Percentiles rank a stretch among this genome's conserved stretches.
These are phyloP conservation scores for Solanum hybrid DNA, from an alignment of 305 asterid species.

Conservation along the genomic window DNA sequence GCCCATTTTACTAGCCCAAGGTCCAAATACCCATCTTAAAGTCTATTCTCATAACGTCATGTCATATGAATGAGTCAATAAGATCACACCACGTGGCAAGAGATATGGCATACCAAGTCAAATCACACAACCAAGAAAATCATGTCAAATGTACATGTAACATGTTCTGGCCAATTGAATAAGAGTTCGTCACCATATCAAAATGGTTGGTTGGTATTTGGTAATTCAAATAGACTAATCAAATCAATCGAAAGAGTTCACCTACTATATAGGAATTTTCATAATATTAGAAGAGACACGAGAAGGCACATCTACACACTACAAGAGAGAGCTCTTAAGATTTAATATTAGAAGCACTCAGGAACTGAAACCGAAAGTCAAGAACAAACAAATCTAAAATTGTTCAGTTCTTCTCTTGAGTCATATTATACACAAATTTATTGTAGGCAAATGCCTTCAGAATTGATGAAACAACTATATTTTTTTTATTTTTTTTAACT, in stretches of 20 bases:
- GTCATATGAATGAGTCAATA: neutral
- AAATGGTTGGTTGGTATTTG: too few relatives aligned
- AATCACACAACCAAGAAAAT: too few relatives aligned
- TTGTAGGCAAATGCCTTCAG: neutral
- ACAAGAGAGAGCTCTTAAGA: neutral
- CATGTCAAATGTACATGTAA: too few relatives aligned
- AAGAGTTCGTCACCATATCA: accelerated
- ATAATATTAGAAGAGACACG: neutral
- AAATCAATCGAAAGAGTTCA: neutral
- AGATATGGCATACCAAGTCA: neutral
- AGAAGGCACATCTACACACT: neutral
- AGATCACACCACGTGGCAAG: neutral
- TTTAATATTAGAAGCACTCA: neutral
- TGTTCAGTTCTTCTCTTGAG: neutral
- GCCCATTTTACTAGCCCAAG: neutral
- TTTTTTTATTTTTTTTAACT: neutral
- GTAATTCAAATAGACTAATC: too few relatives aligned
- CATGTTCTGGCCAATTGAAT: too few relatives aligned
- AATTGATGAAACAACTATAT: neutral
- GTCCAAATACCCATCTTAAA: neutral
- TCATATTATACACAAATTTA: neutral
- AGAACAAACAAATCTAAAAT: neutral
- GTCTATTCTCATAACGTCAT: neutral
- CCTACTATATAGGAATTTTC: neutral
- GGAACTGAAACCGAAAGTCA: too few relatives aligned